phyloP scores from a whole-genome alignment of 1,284 basidiomycete genomes.

The Ganoderma lucidum region DNA sequence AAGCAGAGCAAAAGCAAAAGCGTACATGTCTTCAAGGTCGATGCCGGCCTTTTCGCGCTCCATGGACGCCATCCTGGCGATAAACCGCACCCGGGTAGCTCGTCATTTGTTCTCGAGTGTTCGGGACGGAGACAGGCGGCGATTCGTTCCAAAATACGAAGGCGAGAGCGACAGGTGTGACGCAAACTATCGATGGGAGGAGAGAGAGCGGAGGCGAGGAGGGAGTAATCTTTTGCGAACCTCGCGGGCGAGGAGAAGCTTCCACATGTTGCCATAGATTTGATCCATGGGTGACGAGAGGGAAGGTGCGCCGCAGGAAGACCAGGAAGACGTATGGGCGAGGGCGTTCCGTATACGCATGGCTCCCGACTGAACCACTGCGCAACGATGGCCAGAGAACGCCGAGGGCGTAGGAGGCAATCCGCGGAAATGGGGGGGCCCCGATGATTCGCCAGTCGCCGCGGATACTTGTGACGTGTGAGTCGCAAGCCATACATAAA shows the following conservation, averaged over 20 bases:
- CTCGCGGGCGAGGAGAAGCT: conserved; percentile 1
- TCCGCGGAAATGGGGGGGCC: background rate
- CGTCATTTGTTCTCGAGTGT: background rate
- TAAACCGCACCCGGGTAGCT: background rate
- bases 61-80: background rate
- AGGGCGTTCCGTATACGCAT: background rate
- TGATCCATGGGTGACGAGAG: background rate
- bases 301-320: background rate
- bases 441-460: background rate
- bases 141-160: background rate
- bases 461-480: conserved; percentile 1
- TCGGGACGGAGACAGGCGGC: background rate
- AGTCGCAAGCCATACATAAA: background rate
- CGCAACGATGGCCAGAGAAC: background rate
- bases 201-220: conserved; percentile 5
- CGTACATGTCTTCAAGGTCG: background rate
- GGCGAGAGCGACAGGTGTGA: background rate
- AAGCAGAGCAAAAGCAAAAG: background rate
- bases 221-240: background rate
- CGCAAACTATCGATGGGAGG: background rate
- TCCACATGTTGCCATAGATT: no score
- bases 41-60: background rate
- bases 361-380: background rate
- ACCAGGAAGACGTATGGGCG: background rate
- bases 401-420: background rate